Base-by-base conservation (phyloP, 1,139 yeast genomes). In the Tardiomyces digboiensis region DNA sequence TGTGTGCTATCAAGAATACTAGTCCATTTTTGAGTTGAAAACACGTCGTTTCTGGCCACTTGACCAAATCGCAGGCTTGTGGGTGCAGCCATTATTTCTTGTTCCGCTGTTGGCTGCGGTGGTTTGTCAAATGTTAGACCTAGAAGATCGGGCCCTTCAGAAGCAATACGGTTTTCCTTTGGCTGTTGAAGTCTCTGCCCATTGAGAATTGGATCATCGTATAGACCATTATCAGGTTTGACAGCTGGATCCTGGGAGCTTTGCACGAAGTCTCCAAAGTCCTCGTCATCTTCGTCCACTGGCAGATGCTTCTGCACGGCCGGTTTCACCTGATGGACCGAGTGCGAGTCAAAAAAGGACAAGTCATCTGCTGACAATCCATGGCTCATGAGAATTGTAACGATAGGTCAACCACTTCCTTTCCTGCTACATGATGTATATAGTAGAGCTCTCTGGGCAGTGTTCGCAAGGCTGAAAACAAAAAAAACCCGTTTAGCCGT, bases 261-360 rank as follows among this genome's bases (percentile, higher is more conserved):
- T 16, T 26, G 19, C 4, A 51, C 55, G 29, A 53, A 53, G 36
- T 53, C 57, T 12, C 57, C 57, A 46, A 53, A 53, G 14, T 49
- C 57, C 36, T 51, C 57, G 23, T 51, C 52, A 16, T 50, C 52
- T 37, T 39, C 46, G 21, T 19, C 37, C 29, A n/a, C 36, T 12
- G 16, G 39, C 14, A 14, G 19, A 29, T 16, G 41, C 36, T 19
- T 29, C 20, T 13, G 2, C 23, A 7, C 33, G 19, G 36, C 20
- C 38, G 16, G 36, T 38, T 20, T 33, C 6, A 29, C 19, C 16
- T 20, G 23, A 40, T 13, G 14, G 39, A 14, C 6, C 19, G 21
- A 13, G 22, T 29, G 21, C 41, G 36, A 21, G 37, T 49, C 42
- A 46, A 53, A 42, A 39, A 51, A 44, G 20, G 47, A 43, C 36